These are phyloP conservation scores for Penicillium sp. DNA, from an alignment of 2,329 filamentous ascomycete species.

Conservation along the genomic window DNA sequence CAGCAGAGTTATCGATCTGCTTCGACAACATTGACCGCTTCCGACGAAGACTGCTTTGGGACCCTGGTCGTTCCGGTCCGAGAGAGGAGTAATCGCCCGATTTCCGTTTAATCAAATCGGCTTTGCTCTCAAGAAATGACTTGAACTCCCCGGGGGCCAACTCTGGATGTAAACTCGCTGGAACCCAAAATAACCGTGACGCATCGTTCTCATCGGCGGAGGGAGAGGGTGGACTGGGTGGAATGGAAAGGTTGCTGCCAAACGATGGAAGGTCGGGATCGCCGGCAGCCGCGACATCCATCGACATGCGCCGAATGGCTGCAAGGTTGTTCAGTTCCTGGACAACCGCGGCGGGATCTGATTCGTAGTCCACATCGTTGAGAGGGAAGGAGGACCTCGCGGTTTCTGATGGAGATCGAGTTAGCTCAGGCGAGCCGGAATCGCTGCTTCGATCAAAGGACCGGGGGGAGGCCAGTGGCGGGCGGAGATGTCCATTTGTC, in stretches of 20 bases:
- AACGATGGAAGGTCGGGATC: slow-evolving; percentile 56
- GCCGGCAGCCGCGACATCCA: slow-evolving; percentile 73
- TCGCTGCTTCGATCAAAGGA: slow-evolving; percentile 46
- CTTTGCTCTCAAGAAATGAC: slow-evolving; percentile 89
- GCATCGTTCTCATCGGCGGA: slow-evolving; percentile 76
- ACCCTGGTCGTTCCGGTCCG: slow-evolving; percentile 55
- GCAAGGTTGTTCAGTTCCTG: slow-evolving; percentile 92
- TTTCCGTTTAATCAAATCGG: slow-evolving; percentile 82
- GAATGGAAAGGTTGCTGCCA: slow-evolving; percentile 40
- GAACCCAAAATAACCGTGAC: slow-evolving; percentile 91
- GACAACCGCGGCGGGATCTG: slow-evolving; percentile 82
- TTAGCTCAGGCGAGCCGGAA: slow-evolving; percentile 56
- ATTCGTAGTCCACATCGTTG: slow-evolving; percentile 86
- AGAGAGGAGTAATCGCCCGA: slow-evolving; percentile 69
- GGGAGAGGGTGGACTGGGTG: slow-evolving; percentile 44
- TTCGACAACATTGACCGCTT: slow-evolving; percentile 96
- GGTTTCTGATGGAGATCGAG: slow-evolving; percentile 55
- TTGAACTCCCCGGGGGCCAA: slow-evolving; percentile 95
- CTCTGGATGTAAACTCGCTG: slow-evolving; percentile 89
- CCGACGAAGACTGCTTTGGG: slow-evolving; percentile 64
- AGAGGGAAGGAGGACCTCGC: slow-evolving; percentile 67
- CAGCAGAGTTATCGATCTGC: slow-evolving; percentile 76
- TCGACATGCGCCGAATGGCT: slow-evolving; percentile 86
- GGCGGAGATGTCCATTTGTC: slow-evolving; percentile 35
- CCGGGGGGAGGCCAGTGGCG: slow-evolving; percentile 24